Evolutionary conservation across 2,329 filamentous ascomycete species (phyloP).

Genomic region (Coniella lustricola): DNA sequence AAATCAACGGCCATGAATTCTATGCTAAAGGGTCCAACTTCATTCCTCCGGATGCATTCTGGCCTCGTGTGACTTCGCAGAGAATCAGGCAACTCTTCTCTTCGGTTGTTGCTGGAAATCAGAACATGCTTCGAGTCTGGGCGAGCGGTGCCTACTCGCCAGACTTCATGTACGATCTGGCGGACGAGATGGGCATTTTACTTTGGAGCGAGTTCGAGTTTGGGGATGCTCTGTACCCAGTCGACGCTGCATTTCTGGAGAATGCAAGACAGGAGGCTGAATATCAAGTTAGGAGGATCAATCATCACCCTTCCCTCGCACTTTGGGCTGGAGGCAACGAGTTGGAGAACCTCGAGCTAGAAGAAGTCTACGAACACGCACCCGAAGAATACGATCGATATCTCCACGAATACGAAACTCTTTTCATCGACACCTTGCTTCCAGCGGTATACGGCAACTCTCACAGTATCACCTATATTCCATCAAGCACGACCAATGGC

Average conservation of each 20-base stretch:
- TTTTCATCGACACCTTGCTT: constrained; percentile 49
- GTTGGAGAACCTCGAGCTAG: constrained; percentile 48
- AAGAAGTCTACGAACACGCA: constrained; percentile 27
- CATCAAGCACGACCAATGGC: constrained; percentile 53
- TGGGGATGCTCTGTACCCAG: constrained; percentile 52
- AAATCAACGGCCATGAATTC: constrained; percentile 57
- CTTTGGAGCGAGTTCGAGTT: constrained; percentile 60
- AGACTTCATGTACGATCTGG: constrained; percentile 56
- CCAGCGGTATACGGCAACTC: constrained; percentile 52
- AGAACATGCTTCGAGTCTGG: constrained; percentile 61
- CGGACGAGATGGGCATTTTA: constrained; percentile 53
- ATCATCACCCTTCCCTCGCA: constrained; percentile 51
- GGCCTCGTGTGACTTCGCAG: constrained; percentile 48
- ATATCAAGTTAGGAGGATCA: constrained; percentile 54
- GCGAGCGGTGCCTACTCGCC: constrained; percentile 52
- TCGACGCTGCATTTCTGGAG: constrained; percentile 44
- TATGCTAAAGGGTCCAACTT: constrained; percentile 60
- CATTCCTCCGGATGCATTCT: constrained; percentile 56
- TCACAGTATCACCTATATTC: constrained; percentile 53
- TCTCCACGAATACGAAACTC: constrained; percentile 46
- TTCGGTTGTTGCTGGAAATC: constrained; percentile 48
- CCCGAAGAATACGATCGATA: constrained; percentile 37
- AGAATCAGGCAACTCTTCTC: constrained; percentile 48
- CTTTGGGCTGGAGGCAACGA: constrained; percentile 53
- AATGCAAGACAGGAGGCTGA: constrained; percentile 48